phyloP scores from a whole-genome alignment of 163 green algal genomes.

The Chlamydomonas reinhardtii region DNA sequence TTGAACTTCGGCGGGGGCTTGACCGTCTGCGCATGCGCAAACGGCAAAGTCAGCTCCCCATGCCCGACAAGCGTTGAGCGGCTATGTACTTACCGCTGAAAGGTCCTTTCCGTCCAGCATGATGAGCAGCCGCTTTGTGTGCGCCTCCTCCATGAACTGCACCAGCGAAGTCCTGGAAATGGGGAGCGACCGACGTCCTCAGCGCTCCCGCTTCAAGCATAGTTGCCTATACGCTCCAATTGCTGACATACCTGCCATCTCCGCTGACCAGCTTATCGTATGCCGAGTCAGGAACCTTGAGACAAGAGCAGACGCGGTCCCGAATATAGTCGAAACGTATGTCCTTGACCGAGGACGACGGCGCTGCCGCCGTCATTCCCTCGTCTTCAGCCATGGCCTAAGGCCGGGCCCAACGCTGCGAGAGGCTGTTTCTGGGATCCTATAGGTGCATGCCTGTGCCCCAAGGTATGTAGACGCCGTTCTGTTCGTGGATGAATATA shows the following conservation, averaged over 20 bases:
- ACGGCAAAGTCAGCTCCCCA: too few species aligned
- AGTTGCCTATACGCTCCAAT: too few species aligned
- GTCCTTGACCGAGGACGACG: constrained; percentile 40
- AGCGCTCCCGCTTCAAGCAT: too few species aligned
- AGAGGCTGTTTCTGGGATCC: too few species aligned
- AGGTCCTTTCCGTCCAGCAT: constrained; percentile 84
- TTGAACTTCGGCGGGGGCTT: constrained; percentile 83
- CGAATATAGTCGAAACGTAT: constrained; percentile 71
- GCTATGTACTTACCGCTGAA: constrained; percentile 57
- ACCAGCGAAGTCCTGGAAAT: constrained; percentile 60
- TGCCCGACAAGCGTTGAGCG: too few species aligned
- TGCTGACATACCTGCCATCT: constrained; percentile 63
- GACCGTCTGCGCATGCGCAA: constrained; percentile 63
- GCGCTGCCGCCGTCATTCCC: not conserved
- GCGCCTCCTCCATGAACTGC: constrained; percentile 78
- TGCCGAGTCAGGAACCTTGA: constrained; percentile 72
- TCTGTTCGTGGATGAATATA: too few species aligned
- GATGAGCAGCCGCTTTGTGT: constrained; percentile 73
- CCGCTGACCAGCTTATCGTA: constrained; percentile 71
- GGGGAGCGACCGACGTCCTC: too few species aligned
- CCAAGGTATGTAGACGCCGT: too few species aligned
- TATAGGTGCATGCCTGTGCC: too few species aligned
- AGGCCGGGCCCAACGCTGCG: too few species aligned
- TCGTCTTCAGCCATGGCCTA: constrained; percentile 41
- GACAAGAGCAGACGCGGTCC: constrained; percentile 69